Evolutionary conservation across 163 green algal genomes (phyloP).

Genomic region (Chlamydomonas reinhardtii): DNA sequence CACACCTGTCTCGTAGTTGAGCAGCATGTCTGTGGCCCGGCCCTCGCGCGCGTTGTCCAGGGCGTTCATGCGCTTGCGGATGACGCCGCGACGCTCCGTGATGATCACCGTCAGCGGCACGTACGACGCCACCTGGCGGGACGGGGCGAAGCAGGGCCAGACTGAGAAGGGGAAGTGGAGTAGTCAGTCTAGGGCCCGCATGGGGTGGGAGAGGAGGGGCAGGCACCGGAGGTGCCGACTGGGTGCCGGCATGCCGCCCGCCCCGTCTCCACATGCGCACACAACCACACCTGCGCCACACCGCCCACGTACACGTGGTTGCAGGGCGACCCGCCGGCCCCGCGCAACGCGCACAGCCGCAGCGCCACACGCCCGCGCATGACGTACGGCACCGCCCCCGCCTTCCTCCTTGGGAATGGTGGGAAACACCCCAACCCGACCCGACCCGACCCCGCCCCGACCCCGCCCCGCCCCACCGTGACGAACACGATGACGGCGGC

Average conservation of each 20-base stretch:
- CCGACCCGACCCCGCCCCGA: no score
- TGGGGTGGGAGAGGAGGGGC: no score
- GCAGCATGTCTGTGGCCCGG: conserved; percentile 73
- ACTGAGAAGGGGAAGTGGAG: no score
- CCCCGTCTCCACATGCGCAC: no score
- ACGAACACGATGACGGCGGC: conserved; percentile 79
- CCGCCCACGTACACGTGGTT: neutral
- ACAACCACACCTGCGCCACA: no score
- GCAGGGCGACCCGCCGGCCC: no score
- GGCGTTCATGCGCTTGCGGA: conserved; percentile 87
- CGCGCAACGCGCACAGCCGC: no score
- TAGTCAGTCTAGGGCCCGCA: no score
- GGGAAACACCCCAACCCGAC: neutral
- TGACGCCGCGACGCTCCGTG: conserved; percentile 70
- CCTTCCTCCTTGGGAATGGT: neutral
- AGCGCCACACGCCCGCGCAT: no score
- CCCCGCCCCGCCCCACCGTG: conserved; percentile 34
- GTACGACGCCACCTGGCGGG: conserved; percentile 63
- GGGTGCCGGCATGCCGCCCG: no score
- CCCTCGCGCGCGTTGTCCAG: conserved; percentile 82
- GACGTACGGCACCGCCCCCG: neutral
- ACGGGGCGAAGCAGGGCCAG: neutral
- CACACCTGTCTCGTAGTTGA: conserved; percentile 83
- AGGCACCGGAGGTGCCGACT: no score
- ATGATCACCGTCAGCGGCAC: conserved; percentile 75